Conservation (phyloP, 768 basidiomycete genomes). For the Xerocomus potaroensis region DNA sequence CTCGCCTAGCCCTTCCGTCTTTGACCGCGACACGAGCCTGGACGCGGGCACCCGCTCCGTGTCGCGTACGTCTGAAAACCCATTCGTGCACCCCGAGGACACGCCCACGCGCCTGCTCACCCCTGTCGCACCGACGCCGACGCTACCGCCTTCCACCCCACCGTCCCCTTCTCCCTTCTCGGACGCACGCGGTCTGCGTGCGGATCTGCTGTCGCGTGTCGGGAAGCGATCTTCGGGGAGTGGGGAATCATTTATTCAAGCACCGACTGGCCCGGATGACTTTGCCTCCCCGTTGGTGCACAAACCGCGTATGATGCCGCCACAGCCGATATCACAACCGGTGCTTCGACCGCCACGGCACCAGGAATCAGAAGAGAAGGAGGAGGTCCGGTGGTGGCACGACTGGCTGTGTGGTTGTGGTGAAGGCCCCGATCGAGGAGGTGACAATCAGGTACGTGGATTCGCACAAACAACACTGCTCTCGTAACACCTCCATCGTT, state of each 20-base stretch:
- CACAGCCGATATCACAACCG: constrained; percentile 34
- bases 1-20: constrained; percentile 21
- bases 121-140: constrained; percentile 1
- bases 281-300: constrained; percentile 45
- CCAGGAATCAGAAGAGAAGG: constrained; percentile 24
- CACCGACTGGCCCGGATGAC: constrained; percentile 55
- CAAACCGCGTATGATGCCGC: constrained; percentile 34
- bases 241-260: constrained; percentile 20
- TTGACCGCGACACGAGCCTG: constrained; percentile 12
- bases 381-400: constrained; percentile 70
- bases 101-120: neutral
- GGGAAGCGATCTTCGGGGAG: constrained; percentile 2
- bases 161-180: constrained; percentile 32
- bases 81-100: constrained; percentile 37
- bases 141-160: constrained; percentile 2
- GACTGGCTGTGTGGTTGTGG: constrained; percentile 82
- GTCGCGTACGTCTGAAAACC: constrained; percentile 32
- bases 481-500: too few species aligned
- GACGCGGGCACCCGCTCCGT: neutral
- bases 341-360: constrained; percentile 25
- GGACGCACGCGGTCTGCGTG: constrained; percentile 29
- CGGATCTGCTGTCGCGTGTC: neutral
- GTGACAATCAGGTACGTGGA: constrained; percentile 60
- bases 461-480: neutral
- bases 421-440: constrained; percentile 69